Evolutionary conservation across 441 rosid species (phyloP), one percentile per base, ranked within the genome.

Genomic region (Erodium texanum): DNA sequence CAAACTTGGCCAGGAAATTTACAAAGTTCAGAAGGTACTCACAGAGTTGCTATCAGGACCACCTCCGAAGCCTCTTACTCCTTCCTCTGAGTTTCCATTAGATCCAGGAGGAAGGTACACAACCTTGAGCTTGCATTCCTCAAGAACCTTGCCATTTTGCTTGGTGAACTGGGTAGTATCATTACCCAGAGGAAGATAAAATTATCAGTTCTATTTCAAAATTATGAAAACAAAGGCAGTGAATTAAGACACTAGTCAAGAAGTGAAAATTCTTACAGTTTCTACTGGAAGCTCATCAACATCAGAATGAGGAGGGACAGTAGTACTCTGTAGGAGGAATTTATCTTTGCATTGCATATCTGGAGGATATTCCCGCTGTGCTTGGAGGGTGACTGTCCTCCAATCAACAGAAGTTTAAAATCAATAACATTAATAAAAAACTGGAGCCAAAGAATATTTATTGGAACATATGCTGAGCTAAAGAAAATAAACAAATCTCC

Each of bases 261-360:
- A 34, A 7, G 5, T 34, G 56, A 59, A 64, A 24, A 72, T 74
- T 72, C 88, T 80, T 80, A 93, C 99, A 7, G 89, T 87, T 76
- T 93, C 90, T 38, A 86, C 81, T 14, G 96, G 88, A 74, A 93
- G 95, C 66, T 89, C 97, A 76, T 93, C 96, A 10, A 87, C 88
- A 74, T 93, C 97, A 58, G 86, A 79, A 77, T 86, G 88, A 24
- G 92, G 80, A 68, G 85, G 86, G 66, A 93, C 96, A 27, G 75
- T 70, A 12, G 99, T 89, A 78, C 99, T 86, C 81, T 87, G 99
- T 69, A 93, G 76, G 72, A 93, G 95, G 83, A 93, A 93, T 72
- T 91, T 93, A 82, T 93, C 99, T 79, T 87, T 93, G 86, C 99
- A 89, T 75, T 86, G 96, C 96, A 93, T 83, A 76, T 88, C 96